phyloP scores from a whole-genome alignment of 1,139 yeast genomes.

The Kodamaea alishanica region DNA sequence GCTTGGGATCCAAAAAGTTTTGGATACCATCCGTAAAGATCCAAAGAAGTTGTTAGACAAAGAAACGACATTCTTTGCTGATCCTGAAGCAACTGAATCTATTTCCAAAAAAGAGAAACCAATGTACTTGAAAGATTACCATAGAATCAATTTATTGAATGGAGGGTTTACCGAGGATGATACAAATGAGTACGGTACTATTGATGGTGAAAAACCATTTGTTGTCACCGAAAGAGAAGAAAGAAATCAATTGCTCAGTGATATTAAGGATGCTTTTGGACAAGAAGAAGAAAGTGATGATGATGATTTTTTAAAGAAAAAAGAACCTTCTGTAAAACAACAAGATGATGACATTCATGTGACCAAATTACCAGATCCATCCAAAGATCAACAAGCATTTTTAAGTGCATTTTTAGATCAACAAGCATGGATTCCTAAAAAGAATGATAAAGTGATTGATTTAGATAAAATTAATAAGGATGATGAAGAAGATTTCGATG shows the following conservation, averaged over 20 bases:
- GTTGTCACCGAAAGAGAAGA: conserved; percentile 75
- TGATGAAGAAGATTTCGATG: conserved; percentile 86
- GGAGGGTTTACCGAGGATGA: conserved; percentile 56
- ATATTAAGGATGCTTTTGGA: conserved; percentile 65
- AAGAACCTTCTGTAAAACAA: conserved; percentile 26
- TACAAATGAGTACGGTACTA: conserved; percentile 40
- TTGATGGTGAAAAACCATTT: conserved; percentile 61
- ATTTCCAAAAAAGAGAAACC: conserved; percentile 60
- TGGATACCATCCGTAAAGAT: conserved; percentile 63
- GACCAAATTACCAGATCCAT: conserved; percentile 62
- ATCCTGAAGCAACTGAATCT: conserved; percentile 35
- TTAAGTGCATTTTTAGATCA: conserved; percentile 66
- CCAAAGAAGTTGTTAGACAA: conserved; percentile 66
- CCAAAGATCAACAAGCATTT: conserved; percentile 60
- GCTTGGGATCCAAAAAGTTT: conserved; percentile 67
- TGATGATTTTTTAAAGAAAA: conserved; percentile 51
- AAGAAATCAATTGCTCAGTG: conserved; percentile 63
- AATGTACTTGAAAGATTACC: conserved; percentile 86
- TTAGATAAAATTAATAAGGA: conserved; percentile 57
- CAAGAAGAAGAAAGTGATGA: conserved; percentile 43
- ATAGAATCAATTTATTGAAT: conserved; percentile 70
- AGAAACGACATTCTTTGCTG: conserved; percentile 66
- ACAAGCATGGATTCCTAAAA: conserved; percentile 86
- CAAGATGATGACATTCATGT: conserved; percentile 19
- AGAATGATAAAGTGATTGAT: conserved; percentile 50